These are phyloP conservation scores for Penicillium daleae DNA, from an alignment of 495 filamentous ascomycete genomes.

Conservation along the genomic window DNA sequence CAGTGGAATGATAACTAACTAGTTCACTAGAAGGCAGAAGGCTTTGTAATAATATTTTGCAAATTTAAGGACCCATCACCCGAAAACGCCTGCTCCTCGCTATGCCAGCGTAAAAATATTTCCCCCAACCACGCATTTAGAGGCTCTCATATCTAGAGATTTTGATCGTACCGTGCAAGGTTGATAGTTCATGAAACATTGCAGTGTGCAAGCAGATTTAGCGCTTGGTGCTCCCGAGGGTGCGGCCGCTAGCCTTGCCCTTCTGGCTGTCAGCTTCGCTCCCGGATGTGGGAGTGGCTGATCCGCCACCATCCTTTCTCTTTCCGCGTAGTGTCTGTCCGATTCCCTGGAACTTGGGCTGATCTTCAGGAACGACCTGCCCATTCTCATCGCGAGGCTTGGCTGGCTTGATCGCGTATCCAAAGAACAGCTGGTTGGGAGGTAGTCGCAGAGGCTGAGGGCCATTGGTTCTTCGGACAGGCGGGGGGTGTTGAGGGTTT, in stretches of 20 bases:
- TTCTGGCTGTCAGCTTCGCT: constrained; percentile 38
- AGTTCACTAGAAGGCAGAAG: too few species aligned
- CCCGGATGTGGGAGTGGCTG: constrained; percentile 42
- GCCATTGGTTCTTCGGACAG: constrained; percentile 64
- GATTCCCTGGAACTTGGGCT: constrained; percentile 81
- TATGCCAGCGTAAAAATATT: constrained; percentile 30
- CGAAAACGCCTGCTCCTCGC: constrained; percentile 36
- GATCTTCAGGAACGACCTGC: constrained; percentile 59
- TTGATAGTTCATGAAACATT: constrained; percentile 9
- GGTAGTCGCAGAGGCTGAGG: constrained; percentile 86
- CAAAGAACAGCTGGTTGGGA: constrained; percentile 92
- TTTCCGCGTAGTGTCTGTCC: constrained; percentile 82
- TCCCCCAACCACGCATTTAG: constrained; percentile 19
- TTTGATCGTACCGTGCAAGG: constrained; percentile 16
- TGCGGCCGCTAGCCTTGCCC: constrained; percentile 26
- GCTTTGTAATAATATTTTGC: neutral
- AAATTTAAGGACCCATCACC: neutral
- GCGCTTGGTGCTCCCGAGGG: constrained; percentile 25
- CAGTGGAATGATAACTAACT: too few species aligned
- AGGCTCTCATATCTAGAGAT: constrained; percentile 17
- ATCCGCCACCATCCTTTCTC: constrained; percentile 51
- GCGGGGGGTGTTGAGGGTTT: constrained; percentile 55
- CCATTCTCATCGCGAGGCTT: constrained; percentile 78
- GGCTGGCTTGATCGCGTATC: constrained; percentile 86
- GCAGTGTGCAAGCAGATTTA: constrained; percentile 14